Evolutionary conservation across 768 basidiomycete species (phyloP), one percentile per base, ranked within the genome.

Genomic region (Phanerodontia chrysosporium): DNA sequence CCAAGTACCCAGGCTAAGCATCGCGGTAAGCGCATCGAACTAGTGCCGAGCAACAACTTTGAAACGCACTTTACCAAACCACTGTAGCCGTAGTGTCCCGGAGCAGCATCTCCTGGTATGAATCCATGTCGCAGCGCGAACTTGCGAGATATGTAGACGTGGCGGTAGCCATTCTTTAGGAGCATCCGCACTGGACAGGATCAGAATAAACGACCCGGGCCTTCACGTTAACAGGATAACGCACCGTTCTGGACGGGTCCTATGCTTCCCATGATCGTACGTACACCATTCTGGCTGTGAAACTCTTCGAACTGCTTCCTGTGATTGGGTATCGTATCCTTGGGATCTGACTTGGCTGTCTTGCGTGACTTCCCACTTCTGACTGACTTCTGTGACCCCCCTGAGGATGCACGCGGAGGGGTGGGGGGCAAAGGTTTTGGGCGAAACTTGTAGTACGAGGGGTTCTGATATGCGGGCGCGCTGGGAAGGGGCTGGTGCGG

Each of bases 81-180:
- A 8, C 86, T 82, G 69, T 98, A 99, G n/a, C 97, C 96, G 65
- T 95, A 94, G 60, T 87, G 82, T 6, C 97, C 97, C 7, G 92
- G 94, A 1, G 85, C 84, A 58, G 94, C 90, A 63, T 95, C 92
- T 22, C 78, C 75, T 1, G 93, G 92, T 57, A 98, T 90, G 70
- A 99, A 93, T 1, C 87, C 89, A 69, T 97, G 84, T 63, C 85
- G 82, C 61, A 86, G 76, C 1, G 97, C 97, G 67, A 98, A 99
- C 68, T 89, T 88, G 57, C 97, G 83, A 13, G 95, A 97, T 59
- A 99, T 89, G 74, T 99, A 99, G 52, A 98, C 95, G 66, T 95
- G 87, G 14, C 93, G 80, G 72, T 98, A 89, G 18, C 97, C 95
- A 18, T 84, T 81, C 73, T 93, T 96, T 60, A 99, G 78, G 39